phyloP scores from a whole-genome alignment of 495 filamentous ascomycete genomes.

The Penicillium antarcticum region DNA sequence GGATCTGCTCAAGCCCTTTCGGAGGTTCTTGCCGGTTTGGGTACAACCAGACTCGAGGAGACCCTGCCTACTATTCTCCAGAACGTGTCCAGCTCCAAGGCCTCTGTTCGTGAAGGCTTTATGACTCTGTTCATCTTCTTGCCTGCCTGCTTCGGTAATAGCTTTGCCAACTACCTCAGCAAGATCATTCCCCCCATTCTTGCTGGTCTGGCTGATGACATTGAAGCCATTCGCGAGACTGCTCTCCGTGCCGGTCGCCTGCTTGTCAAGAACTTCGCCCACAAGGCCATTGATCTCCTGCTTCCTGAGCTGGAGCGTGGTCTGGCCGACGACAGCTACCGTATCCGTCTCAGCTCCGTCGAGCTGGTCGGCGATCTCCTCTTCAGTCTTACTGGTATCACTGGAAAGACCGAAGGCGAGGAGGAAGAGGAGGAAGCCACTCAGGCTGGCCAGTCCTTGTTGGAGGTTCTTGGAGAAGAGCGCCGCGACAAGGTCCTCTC shows the following conservation, averaged over 20 bases:
- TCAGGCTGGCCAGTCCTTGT: conserved; percentile 84
- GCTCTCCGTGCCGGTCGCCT: conserved; percentile 88
- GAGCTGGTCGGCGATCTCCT: conserved; percentile 95
- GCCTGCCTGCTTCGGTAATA: conserved; percentile 97
- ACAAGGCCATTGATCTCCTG: conserved; percentile 87
- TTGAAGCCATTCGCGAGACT: conserved; percentile 92
- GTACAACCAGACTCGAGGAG: conserved; percentile 88
- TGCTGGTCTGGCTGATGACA: conserved; percentile 88
- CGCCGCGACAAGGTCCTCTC: conserved; percentile 94
- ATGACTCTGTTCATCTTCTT: conserved; percentile 99
- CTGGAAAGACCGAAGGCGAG: conserved; percentile 75
- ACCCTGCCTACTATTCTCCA: conserved; percentile 95
- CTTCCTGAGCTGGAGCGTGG: conserved; percentile 94
- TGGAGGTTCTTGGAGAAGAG: conserved; percentile 92
- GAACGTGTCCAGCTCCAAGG: conserved; percentile 88
- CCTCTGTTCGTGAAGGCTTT: conserved; percentile 92
- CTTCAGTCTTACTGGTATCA: conserved; percentile 97
- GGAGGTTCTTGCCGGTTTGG: conserved; percentile 92
- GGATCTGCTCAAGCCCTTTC: conserved; percentile 96
- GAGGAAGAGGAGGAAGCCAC: conserved; percentile 73
- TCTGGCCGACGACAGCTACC: conserved; percentile 90
- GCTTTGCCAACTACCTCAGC: conserved; percentile 92
- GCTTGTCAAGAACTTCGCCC: conserved; percentile 96
- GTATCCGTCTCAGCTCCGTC: conserved; percentile 95
- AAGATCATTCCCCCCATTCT: conserved; percentile 96